Evolutionary conservation across 106 monocot genomes (phyloP), one percentile per base, ranked within the genome.

Genomic region (Amphibolis antarctica): DNA sequence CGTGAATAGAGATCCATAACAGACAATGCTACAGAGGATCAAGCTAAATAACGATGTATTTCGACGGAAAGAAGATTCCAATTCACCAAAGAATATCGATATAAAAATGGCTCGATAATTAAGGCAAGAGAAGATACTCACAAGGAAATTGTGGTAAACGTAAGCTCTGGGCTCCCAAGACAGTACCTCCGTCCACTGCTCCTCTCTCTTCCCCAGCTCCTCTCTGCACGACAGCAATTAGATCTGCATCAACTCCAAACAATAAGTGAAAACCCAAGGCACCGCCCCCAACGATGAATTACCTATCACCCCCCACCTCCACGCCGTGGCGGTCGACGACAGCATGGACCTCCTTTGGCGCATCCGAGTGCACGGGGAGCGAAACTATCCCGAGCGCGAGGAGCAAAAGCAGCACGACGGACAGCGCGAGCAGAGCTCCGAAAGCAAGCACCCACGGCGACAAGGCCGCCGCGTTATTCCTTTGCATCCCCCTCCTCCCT

Each of bases 71-170:
- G 20, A 12, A 0, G 43, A 10, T 26, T 55, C n/a, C 31, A 60
- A 42, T 42, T 46, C 14, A 24, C 48, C 46, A 47, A 47, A 49
- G 9, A 17, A 22, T 12, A 13, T 6, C 19, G 10, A 28, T 31
- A 20, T 15, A 60, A 1, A 17, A 60, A 25, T 15, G 1, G 13
- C 18, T 4, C 0, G 44, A 36, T n/a, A 67, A 24, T 48, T 30
- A n/a, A n/a, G n/a, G n/a, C 17, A 30, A 12, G 18, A 59, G 15
- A 71, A 12, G 53, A 26, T 43, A 9, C 72, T 24, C 15, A 74
- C 73, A 56, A 74, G 73, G 66, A 74, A 74, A 51, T 74, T 74
- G 59, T 74, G 73, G 58, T 58, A 74, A 22, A 74, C 18, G 47
- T 26, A 66, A 17, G 73, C 73, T 56, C 73, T 66, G 0, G 73